phyloP scores from a whole-genome alignment of 257 asterid species.

The Solanum ossicruentum region DNA sequence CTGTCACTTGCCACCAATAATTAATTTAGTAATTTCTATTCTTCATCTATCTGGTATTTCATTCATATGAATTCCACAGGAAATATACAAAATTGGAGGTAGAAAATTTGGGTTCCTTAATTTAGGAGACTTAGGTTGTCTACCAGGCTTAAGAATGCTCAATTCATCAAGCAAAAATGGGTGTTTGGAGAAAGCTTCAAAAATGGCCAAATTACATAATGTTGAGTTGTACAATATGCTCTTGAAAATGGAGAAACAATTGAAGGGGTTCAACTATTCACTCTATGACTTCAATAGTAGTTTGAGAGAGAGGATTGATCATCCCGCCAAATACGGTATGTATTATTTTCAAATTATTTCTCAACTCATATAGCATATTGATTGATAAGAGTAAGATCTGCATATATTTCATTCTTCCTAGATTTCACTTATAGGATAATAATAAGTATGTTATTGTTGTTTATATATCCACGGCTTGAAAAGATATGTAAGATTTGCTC shows the following conservation, averaged over 20 bases:
- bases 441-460: neutral
- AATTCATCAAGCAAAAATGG: constrained; percentile 6
- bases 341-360: too few relatives aligned
- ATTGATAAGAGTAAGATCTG: neutral
- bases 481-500: too few relatives aligned
- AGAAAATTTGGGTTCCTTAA: constrained; percentile 50
- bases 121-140: constrained; percentile 56
- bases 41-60: neutral
- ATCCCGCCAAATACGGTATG: constrained; percentile 41
- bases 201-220: constrained; percentile 39
- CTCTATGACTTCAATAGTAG: constrained; percentile 31
- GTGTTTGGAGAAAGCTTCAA: constrained; percentile 38
- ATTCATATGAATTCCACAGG: constrained; percentile 12
- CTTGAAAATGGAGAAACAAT: constrained; percentile 15
- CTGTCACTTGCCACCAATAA: neutral
- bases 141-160: constrained; percentile 45
- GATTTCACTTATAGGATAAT: neutral
- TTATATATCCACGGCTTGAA: too few relatives aligned
- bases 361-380: neutral
- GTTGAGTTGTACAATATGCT: constrained; percentile 14
- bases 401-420: neutral
- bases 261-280: constrained; percentile 40
- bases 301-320: constrained; percentile 18
- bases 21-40: neutral
- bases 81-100: constrained; percentile 41